A percentile compares a stretch with the other conserved stretches of the same genome.
Evolutionary conservation across 169 alveolate species (phyloP).

Genomic region (Cryptosporidium ubiquitum): DNA sequence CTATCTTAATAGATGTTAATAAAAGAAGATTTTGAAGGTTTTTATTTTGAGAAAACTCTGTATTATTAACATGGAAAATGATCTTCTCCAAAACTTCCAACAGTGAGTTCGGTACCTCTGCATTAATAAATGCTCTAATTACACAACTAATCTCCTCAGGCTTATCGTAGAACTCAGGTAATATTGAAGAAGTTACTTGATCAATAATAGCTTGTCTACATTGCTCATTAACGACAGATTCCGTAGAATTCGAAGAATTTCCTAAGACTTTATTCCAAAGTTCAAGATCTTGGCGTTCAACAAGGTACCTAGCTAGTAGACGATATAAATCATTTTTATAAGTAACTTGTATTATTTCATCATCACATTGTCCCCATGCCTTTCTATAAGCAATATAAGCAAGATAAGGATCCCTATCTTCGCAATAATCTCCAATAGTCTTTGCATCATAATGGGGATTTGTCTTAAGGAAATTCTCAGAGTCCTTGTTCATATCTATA

Average conservation of each 20-base stretch:
- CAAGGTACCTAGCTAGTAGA: constrained; percentile 95
- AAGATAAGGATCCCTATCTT: constrained; percentile 98
- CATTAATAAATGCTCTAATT: constrained; percentile 98
- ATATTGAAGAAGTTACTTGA: constrained; percentile 94
- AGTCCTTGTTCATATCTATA: constrained; percentile 95
- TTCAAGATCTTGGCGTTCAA: constrained; percentile 95
- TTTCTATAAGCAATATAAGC: constrained; percentile 98
- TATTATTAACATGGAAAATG: constrained; percentile 89
- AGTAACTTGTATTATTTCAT: constrained; percentile 94
- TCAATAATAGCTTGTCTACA: constrained; percentile 95
- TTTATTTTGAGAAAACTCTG: constrained; percentile 95
- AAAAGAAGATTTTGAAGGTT: constrained; percentile 94
- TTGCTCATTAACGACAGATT: constrained; percentile 81
- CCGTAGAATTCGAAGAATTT: constrained; percentile 74
- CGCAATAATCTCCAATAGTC: constrained; percentile 98
- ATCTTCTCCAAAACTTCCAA: constrained; percentile 95
- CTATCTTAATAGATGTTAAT: constrained; percentile 93
- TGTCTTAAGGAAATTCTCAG: constrained; percentile 95
- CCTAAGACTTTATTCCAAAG: constrained; percentile 95
- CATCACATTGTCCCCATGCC: constrained; percentile 98
- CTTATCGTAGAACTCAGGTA: constrained; percentile 96
- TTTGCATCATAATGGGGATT: constrained; percentile 96
- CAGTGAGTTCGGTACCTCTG: constrained; percentile 93
- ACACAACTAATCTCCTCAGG: constrained; percentile 87
- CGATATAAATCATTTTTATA: constrained; percentile 96